A percentile compares a stretch with the other conserved stretches of the same genome.
phyloP scores from a whole-genome alignment of 1,284 basidiomycete species.

The Schizophyllum commune region DNA sequence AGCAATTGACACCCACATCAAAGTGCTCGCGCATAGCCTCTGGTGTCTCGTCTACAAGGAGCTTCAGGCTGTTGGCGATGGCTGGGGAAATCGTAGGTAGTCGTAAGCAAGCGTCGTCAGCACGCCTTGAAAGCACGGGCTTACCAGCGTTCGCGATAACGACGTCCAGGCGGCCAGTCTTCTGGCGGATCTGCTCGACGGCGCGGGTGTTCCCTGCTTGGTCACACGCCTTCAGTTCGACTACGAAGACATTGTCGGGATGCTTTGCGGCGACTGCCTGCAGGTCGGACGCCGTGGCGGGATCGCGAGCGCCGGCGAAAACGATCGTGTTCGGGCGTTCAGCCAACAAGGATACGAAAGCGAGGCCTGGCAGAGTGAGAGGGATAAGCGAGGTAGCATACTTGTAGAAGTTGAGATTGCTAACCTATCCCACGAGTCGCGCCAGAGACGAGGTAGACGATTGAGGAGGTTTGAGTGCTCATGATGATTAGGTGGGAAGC shows the following conservation, averaged over 20 bases:
- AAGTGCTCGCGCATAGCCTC: background rate
- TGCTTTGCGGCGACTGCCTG: background rate
- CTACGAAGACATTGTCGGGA: background rate
- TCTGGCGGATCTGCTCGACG: background rate
- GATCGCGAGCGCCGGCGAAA: constrained; percentile 3
- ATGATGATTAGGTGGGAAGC: too few relatives aligned
- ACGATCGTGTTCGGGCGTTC: constrained; percentile 3
- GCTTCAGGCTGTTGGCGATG: background rate
- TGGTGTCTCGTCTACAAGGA: background rate
- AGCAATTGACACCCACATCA: too few relatives aligned
- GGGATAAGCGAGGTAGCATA: background rate
- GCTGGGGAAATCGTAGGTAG: too few relatives aligned
- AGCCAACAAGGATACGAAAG: background rate
- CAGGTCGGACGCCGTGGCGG: background rate
- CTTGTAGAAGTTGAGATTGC: background rate
- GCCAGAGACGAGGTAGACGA: constrained; percentile 9
- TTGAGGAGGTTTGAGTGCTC: background rate
- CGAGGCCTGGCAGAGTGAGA: background rate
- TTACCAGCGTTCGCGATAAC: constrained; percentile 2
- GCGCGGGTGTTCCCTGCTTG: constrained; percentile 1
- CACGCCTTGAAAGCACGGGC: too few relatives aligned
- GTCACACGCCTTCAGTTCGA: background rate
- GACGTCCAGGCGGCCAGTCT: background rate
- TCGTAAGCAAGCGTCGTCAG: too few relatives aligned
- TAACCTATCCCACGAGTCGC: constrained; percentile 1